A percentile compares a stretch with the other conserved stretches of the same genome.
These are phyloP conservation scores for Fraxinus dipetala DNA, from an alignment of 305 asterid species.

Conservation along the genomic window DNA sequence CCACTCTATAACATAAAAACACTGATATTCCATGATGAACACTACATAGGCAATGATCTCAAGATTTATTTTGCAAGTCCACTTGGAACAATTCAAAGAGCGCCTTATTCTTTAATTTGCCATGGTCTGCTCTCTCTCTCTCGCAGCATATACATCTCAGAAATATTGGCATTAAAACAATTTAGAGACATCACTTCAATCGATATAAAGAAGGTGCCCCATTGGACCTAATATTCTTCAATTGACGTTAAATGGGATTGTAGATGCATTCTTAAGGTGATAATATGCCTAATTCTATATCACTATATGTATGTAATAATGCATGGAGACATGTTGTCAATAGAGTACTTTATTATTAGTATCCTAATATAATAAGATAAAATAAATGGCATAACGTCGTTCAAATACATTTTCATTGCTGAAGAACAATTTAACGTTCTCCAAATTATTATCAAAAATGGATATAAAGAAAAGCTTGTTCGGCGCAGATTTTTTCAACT, in stretches of 20 bases:
- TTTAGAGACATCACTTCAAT: neutral
- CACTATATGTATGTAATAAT: neutral
- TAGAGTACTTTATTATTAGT: neutral
- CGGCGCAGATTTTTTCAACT: neutral
- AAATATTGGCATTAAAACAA: neutral
- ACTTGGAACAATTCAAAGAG: neutral
- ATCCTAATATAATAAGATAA: neutral
- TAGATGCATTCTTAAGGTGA: neutral
- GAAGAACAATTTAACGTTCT: neutral
- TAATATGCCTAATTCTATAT: neutral
- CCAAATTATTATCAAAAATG: conserved; percentile 5
- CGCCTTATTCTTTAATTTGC: neutral
- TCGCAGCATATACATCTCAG: neutral
- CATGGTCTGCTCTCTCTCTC: neutral
- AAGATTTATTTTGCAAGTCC: neutral
- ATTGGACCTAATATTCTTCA: neutral
- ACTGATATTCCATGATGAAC: neutral
- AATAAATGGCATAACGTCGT: neutral
- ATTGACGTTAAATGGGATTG: neutral
- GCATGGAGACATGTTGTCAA: neutral
- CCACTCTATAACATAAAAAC: no score
- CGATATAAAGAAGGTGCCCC: neutral
- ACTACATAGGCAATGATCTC: neutral
- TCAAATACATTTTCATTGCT: conserved; percentile 5
- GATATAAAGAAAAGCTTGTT: neutral